phyloP scores from a whole-genome alignment of 441 rosid genomes.

The Arabidopsis hybrid region DNA sequence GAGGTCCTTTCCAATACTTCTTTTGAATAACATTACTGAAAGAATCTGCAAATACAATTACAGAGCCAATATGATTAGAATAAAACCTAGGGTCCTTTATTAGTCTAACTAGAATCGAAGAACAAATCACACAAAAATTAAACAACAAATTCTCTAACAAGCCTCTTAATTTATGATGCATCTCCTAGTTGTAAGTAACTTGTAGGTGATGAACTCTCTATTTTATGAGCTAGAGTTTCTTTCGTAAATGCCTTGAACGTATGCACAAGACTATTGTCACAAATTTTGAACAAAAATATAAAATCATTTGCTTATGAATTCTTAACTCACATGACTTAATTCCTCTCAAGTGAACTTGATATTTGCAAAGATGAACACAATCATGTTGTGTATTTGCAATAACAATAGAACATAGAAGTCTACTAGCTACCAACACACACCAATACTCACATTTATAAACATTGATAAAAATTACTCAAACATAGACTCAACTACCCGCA shows the following conservation, averaged over 20 bases:
- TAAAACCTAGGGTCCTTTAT: no score
- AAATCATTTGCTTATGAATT: background rate
- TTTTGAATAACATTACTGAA: slow-evolving; percentile 61
- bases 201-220: slow-evolving; percentile 3
- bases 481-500: no score
- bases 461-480: no score
- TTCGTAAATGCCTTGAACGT: background rate
- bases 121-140: slow-evolving; percentile 7
- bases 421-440: no score
- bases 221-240: slow-evolving; percentile 9
- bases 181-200: slow-evolving; percentile 12
- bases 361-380: no score
- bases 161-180: background rate
- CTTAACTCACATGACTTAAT: no score
- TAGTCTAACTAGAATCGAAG: background rate
- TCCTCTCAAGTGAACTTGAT: no score
- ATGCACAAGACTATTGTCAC: background rate
- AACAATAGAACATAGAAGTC: no score
- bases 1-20: slow-evolving; percentile 73
- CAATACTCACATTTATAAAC: no score
- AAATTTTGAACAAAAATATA: background rate
- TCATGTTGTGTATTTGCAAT: no score
- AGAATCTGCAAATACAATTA: slow-evolving; percentile 57
- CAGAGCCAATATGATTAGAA: no score
- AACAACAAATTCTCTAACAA: background rate